Percentiles rank a stretch among this genome's conserved stretches.
phyloP scores from a whole-genome alignment of 73 alveolate genomes.

The Loxodes magnus region DNA sequence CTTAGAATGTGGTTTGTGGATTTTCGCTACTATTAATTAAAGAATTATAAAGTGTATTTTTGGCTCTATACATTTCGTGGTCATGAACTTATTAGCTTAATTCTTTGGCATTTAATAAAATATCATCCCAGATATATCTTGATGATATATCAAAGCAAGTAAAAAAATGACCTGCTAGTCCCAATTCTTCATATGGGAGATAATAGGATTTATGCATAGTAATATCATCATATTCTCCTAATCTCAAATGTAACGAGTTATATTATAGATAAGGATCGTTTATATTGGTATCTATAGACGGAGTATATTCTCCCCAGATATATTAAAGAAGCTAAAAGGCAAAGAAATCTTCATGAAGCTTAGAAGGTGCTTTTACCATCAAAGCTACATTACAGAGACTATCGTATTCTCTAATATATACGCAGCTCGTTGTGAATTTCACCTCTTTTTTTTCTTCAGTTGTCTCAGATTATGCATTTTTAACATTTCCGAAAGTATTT shows the following conservation, averaged over 20 bases:
- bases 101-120: too few species aligned
- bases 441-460: too few species aligned
- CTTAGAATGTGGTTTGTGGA: neutral
- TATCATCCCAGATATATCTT: too few species aligned
- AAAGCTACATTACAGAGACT: neutral
- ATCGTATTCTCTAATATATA: neutral
- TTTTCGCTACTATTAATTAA: neutral
- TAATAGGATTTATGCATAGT: neutral
- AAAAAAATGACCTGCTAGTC: neutral
- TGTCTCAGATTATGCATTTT: too few species aligned
- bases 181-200: neutral
- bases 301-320: neutral
- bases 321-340: neutral
- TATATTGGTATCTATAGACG: neutral
- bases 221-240: conserved; percentile 2
- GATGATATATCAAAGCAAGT: neutral
- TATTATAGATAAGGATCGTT: neutral
- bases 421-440: neutral
- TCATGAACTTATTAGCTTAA: too few species aligned
- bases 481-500: too few species aligned
- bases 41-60: neutral
- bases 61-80: neutral
- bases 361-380: neutral
- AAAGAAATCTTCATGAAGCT: neutral
- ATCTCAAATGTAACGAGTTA: neutral